Evolutionary conservation across 768 basidiomycete genomes (phyloP).

Genomic region (Mycena amicta): DNA sequence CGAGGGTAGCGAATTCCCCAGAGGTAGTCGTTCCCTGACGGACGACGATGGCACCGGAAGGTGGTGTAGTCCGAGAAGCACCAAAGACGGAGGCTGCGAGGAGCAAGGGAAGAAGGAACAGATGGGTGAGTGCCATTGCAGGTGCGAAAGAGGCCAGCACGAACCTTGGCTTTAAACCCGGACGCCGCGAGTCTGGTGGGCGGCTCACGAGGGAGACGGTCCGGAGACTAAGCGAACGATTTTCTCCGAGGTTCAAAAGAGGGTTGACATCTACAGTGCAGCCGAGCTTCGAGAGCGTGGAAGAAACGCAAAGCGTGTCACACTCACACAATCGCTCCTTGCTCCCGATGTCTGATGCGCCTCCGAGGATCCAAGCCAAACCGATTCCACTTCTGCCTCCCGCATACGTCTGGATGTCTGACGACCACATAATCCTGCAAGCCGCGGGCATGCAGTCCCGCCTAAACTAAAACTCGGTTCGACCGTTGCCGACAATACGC

Average conservation of each 20-base stretch:
- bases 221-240: not conserved
- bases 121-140: not conserved
- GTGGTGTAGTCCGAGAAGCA: constrained; percentile 44
- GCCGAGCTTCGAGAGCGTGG: not conserved
- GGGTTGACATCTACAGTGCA: not conserved
- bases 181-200: not conserved
- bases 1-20: constrained; percentile 43
- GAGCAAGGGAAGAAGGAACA: not conserved
- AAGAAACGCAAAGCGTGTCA: not conserved
- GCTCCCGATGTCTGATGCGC: not conserved
- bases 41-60: constrained; percentile 45
- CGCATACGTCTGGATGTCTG: not conserved
- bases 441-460: not conserved
- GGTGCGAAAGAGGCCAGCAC: not conserved
- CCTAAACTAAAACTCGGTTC: not conserved
- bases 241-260: not conserved
- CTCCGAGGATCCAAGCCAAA: too few relatives aligned
- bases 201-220: not conserved
- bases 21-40: constrained; percentile 40
- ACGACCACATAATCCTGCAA: not conserved
- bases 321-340: not conserved
- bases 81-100: constrained; percentile 23
- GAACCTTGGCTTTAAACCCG: not conserved
- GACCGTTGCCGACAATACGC: not conserved
- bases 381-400: not conserved